Conservation (phyloP, 164 flowering plant genomes). For the Amborella trichopoda region DNA sequence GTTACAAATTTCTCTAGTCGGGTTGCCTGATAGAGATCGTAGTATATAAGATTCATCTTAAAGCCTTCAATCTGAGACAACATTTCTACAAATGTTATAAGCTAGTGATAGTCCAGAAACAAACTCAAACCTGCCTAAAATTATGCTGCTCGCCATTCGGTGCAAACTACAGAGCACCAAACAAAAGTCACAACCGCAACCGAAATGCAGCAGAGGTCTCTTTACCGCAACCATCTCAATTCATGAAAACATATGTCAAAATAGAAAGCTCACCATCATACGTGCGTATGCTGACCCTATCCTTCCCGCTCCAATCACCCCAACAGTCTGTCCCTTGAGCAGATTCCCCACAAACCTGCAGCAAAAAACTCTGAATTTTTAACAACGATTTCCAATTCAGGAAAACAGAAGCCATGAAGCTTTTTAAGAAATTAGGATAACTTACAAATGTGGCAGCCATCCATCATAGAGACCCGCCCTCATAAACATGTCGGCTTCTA, state of each 20-base stretch:
- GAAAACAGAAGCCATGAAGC: neutral
- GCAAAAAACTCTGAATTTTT: no score
- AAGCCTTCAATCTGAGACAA: slow-evolving; percentile 77
- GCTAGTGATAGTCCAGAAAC: no score
- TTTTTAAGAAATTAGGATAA: neutral
- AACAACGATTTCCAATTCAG: neutral
- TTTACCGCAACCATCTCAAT: no score
- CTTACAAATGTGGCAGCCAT: slow-evolving; percentile 97
- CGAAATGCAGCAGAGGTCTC: no score
- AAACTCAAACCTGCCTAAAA: no score
- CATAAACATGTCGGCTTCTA: slow-evolving; percentile 96
- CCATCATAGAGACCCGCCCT: slow-evolving; percentile 94
- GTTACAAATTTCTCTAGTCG: slow-evolving; percentile 97
- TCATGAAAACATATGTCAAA: no score
- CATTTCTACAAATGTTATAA: neutral
- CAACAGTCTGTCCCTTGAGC: slow-evolving; percentile 95
- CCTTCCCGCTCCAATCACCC: slow-evolving; percentile 97
- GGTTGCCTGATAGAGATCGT: slow-evolving; percentile 84
- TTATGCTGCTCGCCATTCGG: no score
- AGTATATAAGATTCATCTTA: slow-evolving; percentile 97
- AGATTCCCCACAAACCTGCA: slow-evolving; percentile 84
- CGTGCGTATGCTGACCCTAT: slow-evolving; percentile 96
- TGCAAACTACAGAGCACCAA: no score
- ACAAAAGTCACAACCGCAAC: no score
- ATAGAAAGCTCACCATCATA: slow-evolving; percentile 99